Evolutionary conservation across 805 yeast genomes (phyloP), one percentile per base, ranked within the genome.

Genomic region (Starmerella vaccinii): DNA sequence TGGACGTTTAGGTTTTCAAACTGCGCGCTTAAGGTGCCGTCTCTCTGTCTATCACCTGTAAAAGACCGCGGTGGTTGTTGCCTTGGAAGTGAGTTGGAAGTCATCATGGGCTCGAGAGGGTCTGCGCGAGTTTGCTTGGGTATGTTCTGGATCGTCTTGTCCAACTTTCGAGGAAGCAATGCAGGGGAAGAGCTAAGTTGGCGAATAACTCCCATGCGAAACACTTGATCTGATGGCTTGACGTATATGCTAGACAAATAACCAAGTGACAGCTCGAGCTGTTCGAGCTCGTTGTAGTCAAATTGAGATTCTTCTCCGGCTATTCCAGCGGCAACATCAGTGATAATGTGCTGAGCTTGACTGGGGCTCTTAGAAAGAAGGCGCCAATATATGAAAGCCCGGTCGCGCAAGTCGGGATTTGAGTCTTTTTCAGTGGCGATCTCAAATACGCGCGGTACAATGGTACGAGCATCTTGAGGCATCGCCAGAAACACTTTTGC

Each of bases 331-430:
- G 78, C 51, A 2, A 70, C 69, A 13, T 79, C 77, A 56, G 79
- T 72, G 12, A 88, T 73, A n/a, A 89, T 73, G 4, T 21, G 71
- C 72, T 47, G 68, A 65, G 3, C 78, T 69, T 2, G 71, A 67
- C 18, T 71, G 70, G 33, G 71, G 71, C 19, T 26, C 23, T 70
- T 71, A 6, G 73, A 77, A 6, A 89, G 66, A 26, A 89, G 66
- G 51, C 95, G 73, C 92, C 95, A 83, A 67, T 90, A 89, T 67
- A 86, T 79, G 61, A 72, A 82, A 0, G 90, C 96, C 35, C 95
- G 68, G 57, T 86, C 94, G 54, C 97, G 73, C 10, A 88, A 66
- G 66, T 90, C 97, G 0, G 96, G 95, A 58, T 86, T 81, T 54
- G 81, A 80, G 1, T 73, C 69, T 12, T 80, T 83, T 57, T 86